Evolutionary conservation across 148 eudicot species (phyloP).

Genomic region (Limonium bicolor): DNA sequence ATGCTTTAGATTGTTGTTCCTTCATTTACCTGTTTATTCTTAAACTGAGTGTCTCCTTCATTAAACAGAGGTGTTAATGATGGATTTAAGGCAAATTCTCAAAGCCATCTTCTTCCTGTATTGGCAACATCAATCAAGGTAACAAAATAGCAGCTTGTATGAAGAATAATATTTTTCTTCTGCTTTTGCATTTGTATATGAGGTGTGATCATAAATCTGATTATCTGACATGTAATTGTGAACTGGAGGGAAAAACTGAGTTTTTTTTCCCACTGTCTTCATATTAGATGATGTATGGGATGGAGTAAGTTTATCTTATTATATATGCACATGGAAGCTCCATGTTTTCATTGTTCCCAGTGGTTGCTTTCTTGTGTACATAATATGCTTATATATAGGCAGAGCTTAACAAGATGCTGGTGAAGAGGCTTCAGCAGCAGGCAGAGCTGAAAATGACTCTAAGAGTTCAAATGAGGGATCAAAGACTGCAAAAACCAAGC

Average conservation of each 20-base stretch:
- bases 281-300: too few species aligned
- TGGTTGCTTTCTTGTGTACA: conserved; percentile 1
- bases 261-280: too few species aligned
- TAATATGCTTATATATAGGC: conserved; percentile 33
- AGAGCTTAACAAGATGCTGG: conserved; percentile 48
- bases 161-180: too few species aligned
- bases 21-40: neutral
- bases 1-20: neutral
- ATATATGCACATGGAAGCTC: too few species aligned
- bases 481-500: conserved; percentile 34
- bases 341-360: too few species aligned
- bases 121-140: conserved; percentile 94
- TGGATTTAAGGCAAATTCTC: conserved; percentile 83
- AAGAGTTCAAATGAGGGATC: conserved; percentile 15
- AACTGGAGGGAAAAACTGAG: too few species aligned
- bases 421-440: conserved; percentile 27
- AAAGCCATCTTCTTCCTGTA: conserved; percentile 80
- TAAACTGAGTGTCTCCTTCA: neutral
- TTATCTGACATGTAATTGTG: too few species aligned
- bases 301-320: too few species aligned
- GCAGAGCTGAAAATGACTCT: conserved; percentile 22
- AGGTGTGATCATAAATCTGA: too few species aligned
- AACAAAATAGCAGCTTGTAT: too few species aligned
- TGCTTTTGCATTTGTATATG: too few species aligned
- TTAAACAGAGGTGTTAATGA: conserved; percentile 52